Base-by-base conservation (phyloP, 345 rosid genomes). In the Combretum micranthum region DNA sequence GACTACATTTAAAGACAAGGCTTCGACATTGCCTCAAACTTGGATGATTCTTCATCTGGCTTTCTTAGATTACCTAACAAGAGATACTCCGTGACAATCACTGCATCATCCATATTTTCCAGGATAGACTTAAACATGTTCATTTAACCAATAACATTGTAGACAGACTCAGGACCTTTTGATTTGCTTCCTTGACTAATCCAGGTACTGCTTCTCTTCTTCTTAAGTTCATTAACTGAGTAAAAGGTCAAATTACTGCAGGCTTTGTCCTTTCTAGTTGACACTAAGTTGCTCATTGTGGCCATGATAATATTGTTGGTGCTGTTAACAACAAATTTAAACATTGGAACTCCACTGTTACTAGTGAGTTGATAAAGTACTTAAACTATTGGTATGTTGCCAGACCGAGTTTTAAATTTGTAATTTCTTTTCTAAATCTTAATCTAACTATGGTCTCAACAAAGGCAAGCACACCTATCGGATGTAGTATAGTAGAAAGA, bases 281-380 rank as follows among this genome's bases (percentile, higher is more conserved):
- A 59, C 32, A 69, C 21, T 18, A 69, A 47, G 66, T 71, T 77
- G 61, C 70, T 88, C 81, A 69, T 42, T 53, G 91, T 67, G 32
- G 95, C 92, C 20, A 83, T 89, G 50, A 92, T 83, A 64, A 92
- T 71, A 65, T 66, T 73, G 62, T 50, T 66, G 59, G 66, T 76
- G 63, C 72, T 79, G 67, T 72, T 81, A 4, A 77, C 81, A 62
- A 77, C 72, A 64, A 89, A 87, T 37, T 75, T 87, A 76, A 85
- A 80, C 56, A 83, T 47, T 39, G 94, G 88, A 50, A 74, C 69
- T 43, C 91, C 97, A 64, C 85, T 83, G 75, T 76, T 82, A 25
- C 73, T 26, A 11, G 80, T 75, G 20, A 85, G 75, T 72, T 79
- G 84, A 47, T 87, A 64, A 50, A 80, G 81, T 59, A 94, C 97